These are phyloP conservation scores for Mycena albidolilacea DNA, from an alignment of 768 basidiomycete species.

Conservation along the genomic window DNA sequence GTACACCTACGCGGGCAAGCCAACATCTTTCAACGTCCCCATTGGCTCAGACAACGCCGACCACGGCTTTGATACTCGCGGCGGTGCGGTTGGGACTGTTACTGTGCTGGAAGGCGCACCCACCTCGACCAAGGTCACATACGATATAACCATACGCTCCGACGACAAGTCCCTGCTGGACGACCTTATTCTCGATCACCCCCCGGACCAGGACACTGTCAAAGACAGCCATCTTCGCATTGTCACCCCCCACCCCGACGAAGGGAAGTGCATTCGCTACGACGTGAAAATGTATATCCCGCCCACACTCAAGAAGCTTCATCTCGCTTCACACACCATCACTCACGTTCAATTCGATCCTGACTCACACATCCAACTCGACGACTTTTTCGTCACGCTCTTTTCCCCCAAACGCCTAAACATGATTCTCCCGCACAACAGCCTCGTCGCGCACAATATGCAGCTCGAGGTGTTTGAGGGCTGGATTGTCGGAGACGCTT, in stretches of 20 bases:
- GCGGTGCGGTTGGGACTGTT: constrained; percentile 66
- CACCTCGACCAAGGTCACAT: constrained; percentile 60
- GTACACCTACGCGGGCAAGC: constrained; percentile 59
- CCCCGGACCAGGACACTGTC: constrained; percentile 50
- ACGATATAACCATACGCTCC: constrained; percentile 64
- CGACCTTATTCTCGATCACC: constrained; percentile 53
- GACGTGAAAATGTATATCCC: constrained; percentile 69
- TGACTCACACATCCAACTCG: constrained; percentile 58
- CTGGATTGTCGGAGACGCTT: constrained; percentile 73
- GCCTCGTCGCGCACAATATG: constrained; percentile 57
- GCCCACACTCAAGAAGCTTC: constrained; percentile 62
- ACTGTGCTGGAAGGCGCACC: constrained; percentile 60
- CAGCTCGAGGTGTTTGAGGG: constrained; percentile 66
- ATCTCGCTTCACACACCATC: constrained; percentile 58
- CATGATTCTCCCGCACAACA: constrained; percentile 62
- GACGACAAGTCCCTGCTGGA: constrained; percentile 59
- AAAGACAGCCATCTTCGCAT: constrained; percentile 56
- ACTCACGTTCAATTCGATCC: constrained; percentile 67
- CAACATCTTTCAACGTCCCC: constrained; percentile 55
- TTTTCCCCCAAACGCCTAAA: constrained; percentile 54
- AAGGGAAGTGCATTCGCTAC: constrained; percentile 64
- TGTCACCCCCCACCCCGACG: constrained; percentile 50
- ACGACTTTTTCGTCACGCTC: constrained; percentile 62
- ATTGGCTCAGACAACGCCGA: constrained; percentile 53
- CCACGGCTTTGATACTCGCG: constrained; percentile 64